A percentile compares a stretch with the other conserved stretches of the same genome.
These are phyloP conservation scores for Gonapodya prolifera DNA, from an alignment of 192 early-diverging fungal genomes.

Conservation along the genomic window DNA sequence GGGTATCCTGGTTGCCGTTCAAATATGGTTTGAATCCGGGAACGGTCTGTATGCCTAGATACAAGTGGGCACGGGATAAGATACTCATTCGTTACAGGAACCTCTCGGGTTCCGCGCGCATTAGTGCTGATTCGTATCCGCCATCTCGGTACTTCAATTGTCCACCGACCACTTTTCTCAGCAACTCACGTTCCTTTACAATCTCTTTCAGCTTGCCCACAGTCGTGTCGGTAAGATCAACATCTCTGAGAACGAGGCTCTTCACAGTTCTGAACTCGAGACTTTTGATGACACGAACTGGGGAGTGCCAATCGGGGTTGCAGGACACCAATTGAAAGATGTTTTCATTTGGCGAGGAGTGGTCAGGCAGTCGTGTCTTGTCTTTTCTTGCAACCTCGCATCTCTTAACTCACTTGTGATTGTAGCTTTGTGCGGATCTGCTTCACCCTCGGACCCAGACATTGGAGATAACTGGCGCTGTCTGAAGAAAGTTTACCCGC, in stretches of 20 bases:
- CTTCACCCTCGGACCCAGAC: no score
- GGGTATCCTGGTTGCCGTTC: slow-evolving; percentile 54
- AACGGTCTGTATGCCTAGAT: slow-evolving; percentile 41
- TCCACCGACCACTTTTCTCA: not conserved
- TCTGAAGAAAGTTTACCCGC: no score
- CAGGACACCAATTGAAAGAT: not conserved
- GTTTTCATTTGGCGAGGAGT: no score
- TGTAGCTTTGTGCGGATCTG: no score
- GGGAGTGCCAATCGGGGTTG: not conserved
- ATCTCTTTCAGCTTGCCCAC: slow-evolving; percentile 44
- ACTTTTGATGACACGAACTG: slow-evolving; percentile 70
- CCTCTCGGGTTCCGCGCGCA: no score
- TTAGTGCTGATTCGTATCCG: not conserved
- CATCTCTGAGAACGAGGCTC: slow-evolving; percentile 62
- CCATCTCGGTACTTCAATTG: not conserved
- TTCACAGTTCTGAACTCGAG: slow-evolving; percentile 82
- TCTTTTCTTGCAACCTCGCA: no score
- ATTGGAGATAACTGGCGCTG: no score
- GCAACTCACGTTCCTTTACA: slow-evolving; percentile 37
- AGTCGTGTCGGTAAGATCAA: slow-evolving; percentile 54
- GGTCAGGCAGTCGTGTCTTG: no score
- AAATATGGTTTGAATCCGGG: slow-evolving; percentile 57
- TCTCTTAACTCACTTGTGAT: no score
- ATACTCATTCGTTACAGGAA: no score
- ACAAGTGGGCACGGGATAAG: not conserved